These are phyloP conservation scores for Peronospora belbahrii DNA, from an alignment of 352 stramenopile genomes.

Conservation along the genomic window DNA sequence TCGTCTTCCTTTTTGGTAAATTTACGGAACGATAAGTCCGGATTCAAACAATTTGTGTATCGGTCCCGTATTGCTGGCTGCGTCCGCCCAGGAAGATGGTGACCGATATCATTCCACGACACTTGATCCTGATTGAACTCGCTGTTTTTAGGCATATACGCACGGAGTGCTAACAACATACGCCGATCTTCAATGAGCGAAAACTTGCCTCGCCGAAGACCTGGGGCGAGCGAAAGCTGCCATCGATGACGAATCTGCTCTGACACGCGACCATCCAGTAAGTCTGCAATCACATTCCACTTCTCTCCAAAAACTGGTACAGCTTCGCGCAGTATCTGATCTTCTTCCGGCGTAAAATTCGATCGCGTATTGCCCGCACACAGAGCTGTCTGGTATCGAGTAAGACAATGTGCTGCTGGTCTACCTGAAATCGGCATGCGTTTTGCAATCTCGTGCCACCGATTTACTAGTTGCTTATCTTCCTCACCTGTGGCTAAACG, in stretches of 20 bases:
- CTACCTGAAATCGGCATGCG: slow-evolving; percentile 38
- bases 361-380: slow-evolving; percentile 35
- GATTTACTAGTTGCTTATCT: slow-evolving; percentile 35
- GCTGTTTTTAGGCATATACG: slow-evolving; percentile 34
- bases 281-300: slow-evolving; percentile 70
- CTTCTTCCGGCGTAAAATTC: slow-evolving; percentile 42
- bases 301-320: slow-evolving; percentile 68
- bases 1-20: slow-evolving; percentile 52
- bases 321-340: slow-evolving; percentile 39
- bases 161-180: slow-evolving; percentile 47
- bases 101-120: slow-evolving; percentile 55
- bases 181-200: slow-evolving; percentile 64
- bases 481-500: slow-evolving; percentile 33
- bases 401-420: slow-evolving; percentile 48
- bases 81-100: slow-evolving; percentile 48
- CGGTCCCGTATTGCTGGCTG: slow-evolving; percentile 52
- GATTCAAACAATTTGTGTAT: slow-evolving; percentile 62
- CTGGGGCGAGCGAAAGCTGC: slow-evolving; percentile 56
- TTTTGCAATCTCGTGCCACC: slow-evolving; percentile 42
- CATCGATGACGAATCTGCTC: slow-evolving; percentile 74
- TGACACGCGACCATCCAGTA: slow-evolving; percentile 60
- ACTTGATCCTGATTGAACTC: slow-evolving; percentile 43
- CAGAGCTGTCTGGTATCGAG: slow-evolving; percentile 46
- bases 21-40: slow-evolving; percentile 47
- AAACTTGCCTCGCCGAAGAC: slow-evolving; percentile 64